phyloP scores from a whole-genome alignment of 2,329 filamentous ascomycete genomes.

The Cercospora zeina region DNA sequence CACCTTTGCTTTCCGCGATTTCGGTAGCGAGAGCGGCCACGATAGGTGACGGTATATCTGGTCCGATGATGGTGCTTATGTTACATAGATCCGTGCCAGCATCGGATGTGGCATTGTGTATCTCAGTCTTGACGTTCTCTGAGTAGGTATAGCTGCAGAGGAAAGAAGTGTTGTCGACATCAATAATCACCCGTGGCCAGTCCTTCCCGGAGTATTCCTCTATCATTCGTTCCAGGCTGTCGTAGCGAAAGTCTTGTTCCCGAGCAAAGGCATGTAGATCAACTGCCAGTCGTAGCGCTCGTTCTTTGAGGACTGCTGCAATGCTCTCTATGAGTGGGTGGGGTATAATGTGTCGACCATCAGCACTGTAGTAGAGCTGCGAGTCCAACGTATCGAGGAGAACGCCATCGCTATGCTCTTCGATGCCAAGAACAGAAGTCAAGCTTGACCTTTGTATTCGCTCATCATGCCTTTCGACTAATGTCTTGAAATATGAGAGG shows the following conservation, averaged over 20 bases:
- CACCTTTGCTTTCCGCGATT: constrained; percentile 15
- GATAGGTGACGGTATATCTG: constrained; percentile 22
- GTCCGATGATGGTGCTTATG: constrained; percentile 20
- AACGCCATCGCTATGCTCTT: constrained; percentile 21
- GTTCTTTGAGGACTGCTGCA: constrained; percentile 22
- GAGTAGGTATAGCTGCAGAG: constrained; percentile 26
- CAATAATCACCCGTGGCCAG: constrained; percentile 29
- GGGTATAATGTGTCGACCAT: constrained; percentile 27
- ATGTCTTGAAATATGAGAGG: constrained; percentile 19
- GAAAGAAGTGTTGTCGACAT: constrained; percentile 25
- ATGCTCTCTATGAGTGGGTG: constrained; percentile 25
- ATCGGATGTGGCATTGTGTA: constrained; percentile 20
- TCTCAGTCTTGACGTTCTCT: constrained; percentile 20
- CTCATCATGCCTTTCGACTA: constrained; percentile 19
- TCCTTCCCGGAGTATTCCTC: constrained; percentile 25
- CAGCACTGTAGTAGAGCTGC: constrained; percentile 25
- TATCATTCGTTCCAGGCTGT: constrained; percentile 27
- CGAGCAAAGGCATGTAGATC: constrained; percentile 28
- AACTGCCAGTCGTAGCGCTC: constrained; percentile 20
- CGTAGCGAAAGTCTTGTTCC: constrained; percentile 23
- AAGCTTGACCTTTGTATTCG: constrained; percentile 20
- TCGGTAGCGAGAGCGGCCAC: constrained; percentile 25
- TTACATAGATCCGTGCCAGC: constrained; percentile 23
- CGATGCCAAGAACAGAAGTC: constrained; percentile 22
- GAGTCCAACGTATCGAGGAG: constrained; percentile 22